Base-by-base conservation (phyloP, 2,329 filamentous ascomycete species). In the Fusarium torreyae region DNA sequence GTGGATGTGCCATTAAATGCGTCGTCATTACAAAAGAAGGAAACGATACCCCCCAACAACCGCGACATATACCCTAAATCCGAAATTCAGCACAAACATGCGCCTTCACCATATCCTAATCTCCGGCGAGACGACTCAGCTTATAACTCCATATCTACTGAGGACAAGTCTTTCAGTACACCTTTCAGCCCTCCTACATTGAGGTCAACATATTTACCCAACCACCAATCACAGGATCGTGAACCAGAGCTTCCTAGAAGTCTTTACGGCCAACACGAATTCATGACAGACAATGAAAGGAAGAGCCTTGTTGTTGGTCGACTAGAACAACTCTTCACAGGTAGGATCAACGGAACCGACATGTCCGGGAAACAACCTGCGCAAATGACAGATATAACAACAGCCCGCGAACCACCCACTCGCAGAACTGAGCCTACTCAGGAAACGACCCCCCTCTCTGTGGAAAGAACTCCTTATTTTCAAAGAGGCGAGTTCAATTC, bases 281-380 rank as follows among this genome's bases (percentile, higher is more conserved):
- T 82, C 1, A 88, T 94, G 86, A 89, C 89, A 0, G 92, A 95
- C 17, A 90, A 88, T 68, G 87, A 91, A 7, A 93, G 89, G 81
- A 94, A 93, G 82, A 93, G 90, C 75, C 75, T 94, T n/a, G 91
- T 95, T 0, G 93, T 95, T 4, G 86, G 88, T 55, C 87, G 92
- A 3, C 78, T 97, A 7, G 93, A 97, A 74, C 92, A 94, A 67
- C 84, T 97, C 2, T 97, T 96, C 66, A 94, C 92, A 0, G 93
- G 93, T 4, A 92, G 90, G 74, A 83, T 85, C 18, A 79, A 77
- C 6, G 81, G 81, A 6, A 78, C 82, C 74, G 76, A 83, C 79
- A 46, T 69, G 31, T 73, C 68, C 14, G 74, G 65, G 43, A 78
- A 69, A 55, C 73, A 63, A 10, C 36, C 57, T 6, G 28, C 74